phyloP scores from a whole-genome alignment of 257 asterid genomes.

The Gentiana dahurica region DNA sequence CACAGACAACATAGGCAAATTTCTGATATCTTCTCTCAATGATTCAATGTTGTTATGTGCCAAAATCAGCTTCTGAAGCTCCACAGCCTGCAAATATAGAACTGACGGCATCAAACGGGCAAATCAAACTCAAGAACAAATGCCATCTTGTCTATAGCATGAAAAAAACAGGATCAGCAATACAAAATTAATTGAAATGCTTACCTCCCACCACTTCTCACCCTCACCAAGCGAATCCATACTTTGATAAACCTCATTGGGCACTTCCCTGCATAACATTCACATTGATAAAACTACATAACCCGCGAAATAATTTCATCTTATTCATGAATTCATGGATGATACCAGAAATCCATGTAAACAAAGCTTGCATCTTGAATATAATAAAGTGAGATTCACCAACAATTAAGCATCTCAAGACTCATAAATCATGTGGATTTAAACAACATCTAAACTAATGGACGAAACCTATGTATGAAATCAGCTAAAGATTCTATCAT shows the following conservation, averaged over 20 bases:
- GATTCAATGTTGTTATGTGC: conserved; percentile 79
- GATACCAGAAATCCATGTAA: no score
- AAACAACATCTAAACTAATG: no score
- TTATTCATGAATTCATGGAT: not conserved
- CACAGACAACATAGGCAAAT: conserved; percentile 54
- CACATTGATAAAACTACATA: not conserved
- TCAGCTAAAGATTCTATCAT: conserved; percentile 2
- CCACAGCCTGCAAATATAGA: conserved; percentile 60
- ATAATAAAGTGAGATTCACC: no score
- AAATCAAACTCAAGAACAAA: conserved; percentile 1
- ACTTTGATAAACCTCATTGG: conserved; percentile 68
- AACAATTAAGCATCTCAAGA: no score
- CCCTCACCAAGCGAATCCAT: conserved; percentile 71
- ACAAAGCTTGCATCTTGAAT: no score
- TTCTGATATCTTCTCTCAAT: conserved; percentile 71
- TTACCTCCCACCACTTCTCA: conserved; percentile 99
- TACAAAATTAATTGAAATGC: conserved; percentile 2
- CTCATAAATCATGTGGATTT: no score
- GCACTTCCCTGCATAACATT: conserved; percentile 57
- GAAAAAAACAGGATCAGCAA: not conserved
- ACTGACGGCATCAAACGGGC: conserved; percentile 9
- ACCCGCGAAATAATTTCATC: not conserved
- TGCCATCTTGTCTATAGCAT: not conserved
- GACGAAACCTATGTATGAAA: not conserved
- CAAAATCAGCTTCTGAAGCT: conserved; percentile 84